Conservation (phyloP, 2,329 filamentous ascomycete genomes). For the Claviceps citrina region DNA sequence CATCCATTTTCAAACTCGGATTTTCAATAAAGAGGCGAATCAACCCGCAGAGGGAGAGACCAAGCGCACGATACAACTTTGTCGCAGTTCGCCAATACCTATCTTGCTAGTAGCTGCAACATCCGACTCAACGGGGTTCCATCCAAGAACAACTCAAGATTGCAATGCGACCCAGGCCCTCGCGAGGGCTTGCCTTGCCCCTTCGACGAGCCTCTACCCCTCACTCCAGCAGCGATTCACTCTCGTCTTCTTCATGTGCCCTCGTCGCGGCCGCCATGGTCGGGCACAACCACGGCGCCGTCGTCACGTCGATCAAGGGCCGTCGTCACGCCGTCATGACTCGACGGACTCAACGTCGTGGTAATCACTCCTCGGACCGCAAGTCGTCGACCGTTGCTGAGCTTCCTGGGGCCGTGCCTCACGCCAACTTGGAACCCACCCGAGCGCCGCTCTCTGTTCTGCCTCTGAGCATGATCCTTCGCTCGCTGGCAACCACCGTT, state of each 20-base stretch:
- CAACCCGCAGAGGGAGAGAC: too few relatives aligned
- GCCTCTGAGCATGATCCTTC: constrained; percentile 49
- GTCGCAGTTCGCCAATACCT: too few relatives aligned
- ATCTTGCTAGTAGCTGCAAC: too few relatives aligned
- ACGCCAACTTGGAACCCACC: constrained; percentile 13
- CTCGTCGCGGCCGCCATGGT: constrained; percentile 4
- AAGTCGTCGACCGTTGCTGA: constrained; percentile 21
- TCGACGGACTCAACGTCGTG: constrained; percentile 11
- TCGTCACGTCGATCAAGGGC: not conserved
- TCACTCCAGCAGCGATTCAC: not conserved
- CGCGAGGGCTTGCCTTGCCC: constrained; percentile 10
- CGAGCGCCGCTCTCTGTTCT: constrained; percentile 46
- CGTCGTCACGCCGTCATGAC: not conserved
- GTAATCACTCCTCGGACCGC: constrained; percentile 23
- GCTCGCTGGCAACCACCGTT: constrained; percentile 52
- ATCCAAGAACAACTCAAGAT: too few relatives aligned
- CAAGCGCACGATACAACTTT: too few relatives aligned
- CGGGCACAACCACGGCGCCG: not conserved
- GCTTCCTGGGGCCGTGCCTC: constrained; percentile 16
- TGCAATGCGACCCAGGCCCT: constrained; percentile 13
- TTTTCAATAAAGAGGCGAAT: too few relatives aligned
- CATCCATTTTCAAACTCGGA: too few relatives aligned
- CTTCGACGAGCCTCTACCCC: constrained; percentile 3
- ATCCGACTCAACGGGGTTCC: too few relatives aligned
- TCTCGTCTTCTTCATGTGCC: not conserved